Evolutionary conservation across 768 basidiomycete species (phyloP), one percentile per base, ranked within the genome.

Genomic region (Solioccasus polychromus): DNA sequence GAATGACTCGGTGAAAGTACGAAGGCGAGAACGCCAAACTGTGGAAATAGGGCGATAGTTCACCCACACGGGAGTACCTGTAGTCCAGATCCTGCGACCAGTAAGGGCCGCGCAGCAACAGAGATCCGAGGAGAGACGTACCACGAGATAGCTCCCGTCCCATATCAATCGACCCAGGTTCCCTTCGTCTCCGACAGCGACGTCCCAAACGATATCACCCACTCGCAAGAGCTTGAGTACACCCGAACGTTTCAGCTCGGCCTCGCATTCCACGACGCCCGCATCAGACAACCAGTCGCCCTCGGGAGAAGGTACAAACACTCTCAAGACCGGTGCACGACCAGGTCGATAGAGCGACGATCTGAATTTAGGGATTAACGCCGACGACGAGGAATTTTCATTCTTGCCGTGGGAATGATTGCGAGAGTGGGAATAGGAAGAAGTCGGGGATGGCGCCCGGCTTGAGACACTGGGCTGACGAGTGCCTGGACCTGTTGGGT

Each of bases 131-230:
- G 32, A 45, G 46, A 53, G 23, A 73, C 87, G 58, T 60, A 92
- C 89, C 55, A 92, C 81, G 7, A 92, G 73, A 67, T 90, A 92
- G 48, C 78, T 81, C n/a, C 90, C 90, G 60, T 92, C 91, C 89
- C 89, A 92, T 8, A 91, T 73, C 64, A 92, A 60, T 51, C 86
- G 69, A n/a, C 90, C 90, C 7, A 83, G 74, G 62, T 92, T 92
- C 1, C 83, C 87, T 60, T 92, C 89, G 59, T 92, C 89, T 8
- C 86, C 85, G 2, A 88, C 86, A 5, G 89, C 91, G 12, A 83
- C 73, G 56, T 92, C 91, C 88, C 90, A 92, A 12, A 92, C 79
- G 1, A 92, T 80, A 61, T 93, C 90, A 1, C 90, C 90, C 23
- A 81, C 71, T 38, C 84, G 73, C 64, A 93, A 63, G 35, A 88